Conservation (phyloP, 176 grass and related monocot genomes). For the Echinochloa phyllopogon region DNA sequence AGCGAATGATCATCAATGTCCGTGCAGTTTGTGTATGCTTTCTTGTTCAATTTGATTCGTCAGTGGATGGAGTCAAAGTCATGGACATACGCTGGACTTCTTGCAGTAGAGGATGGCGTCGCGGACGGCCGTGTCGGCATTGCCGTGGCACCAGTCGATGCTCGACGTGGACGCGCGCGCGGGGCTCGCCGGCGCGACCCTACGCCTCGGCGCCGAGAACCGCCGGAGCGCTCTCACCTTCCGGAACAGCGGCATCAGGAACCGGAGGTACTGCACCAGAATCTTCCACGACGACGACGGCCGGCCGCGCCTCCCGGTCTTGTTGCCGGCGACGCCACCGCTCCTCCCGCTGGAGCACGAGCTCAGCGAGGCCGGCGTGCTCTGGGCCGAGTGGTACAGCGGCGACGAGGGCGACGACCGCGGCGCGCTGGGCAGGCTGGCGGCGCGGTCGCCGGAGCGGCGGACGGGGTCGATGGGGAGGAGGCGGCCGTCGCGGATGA, state of each 20-base stretch:
- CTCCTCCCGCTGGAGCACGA: constrained; percentile 38
- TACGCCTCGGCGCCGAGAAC: neutral
- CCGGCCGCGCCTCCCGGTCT: neutral
- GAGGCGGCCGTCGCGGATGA: constrained; percentile 64
- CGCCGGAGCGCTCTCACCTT: constrained; percentile 60
- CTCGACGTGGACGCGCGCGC: constrained; percentile 46
- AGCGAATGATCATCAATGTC: neutral
- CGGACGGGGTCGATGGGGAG: constrained; percentile 37
- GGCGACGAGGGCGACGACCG: constrained; percentile 51
- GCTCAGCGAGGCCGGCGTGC: constrained; percentile 57
- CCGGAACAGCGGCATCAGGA: constrained; percentile 75
- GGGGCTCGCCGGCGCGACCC: constrained; percentile 44
- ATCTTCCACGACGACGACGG: constrained; percentile 66
- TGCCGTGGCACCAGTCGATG: constrained; percentile 77
- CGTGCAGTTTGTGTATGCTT: neutral
- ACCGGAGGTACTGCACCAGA: constrained; percentile 68
- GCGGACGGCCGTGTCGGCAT: constrained; percentile 76
- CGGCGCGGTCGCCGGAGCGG: neutral
- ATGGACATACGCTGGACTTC: constrained; percentile 70
- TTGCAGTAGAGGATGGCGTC: constrained; percentile 99
- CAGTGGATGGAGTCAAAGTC: neutral
- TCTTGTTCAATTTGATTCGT: neutral
- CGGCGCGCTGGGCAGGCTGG: neutral
- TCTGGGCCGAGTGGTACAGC: constrained; percentile 65
- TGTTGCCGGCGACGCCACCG: constrained; percentile 9